Evolutionary conservation across 192 early-diverging fungal species (phyloP), one percentile per base, ranked within the genome.

Genomic region (Entophlyctis helioformis): DNA sequence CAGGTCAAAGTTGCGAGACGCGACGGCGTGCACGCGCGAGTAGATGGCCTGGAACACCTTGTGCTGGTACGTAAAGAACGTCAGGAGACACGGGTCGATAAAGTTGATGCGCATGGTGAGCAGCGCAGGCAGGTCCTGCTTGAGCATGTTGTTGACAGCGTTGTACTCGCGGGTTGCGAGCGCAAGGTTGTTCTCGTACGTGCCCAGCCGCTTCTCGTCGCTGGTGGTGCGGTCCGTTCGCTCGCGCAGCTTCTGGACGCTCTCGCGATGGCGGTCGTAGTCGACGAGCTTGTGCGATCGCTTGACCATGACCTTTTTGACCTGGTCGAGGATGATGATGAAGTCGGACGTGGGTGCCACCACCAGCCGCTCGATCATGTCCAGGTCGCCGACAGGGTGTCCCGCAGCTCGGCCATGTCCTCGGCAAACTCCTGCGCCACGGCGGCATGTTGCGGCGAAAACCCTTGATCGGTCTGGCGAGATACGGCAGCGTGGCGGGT

Each of bases 281-380:
- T 98, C 95, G 8, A 93, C 51, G 29, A 87, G 61, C 65, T 98
- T 98, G 64, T 91, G 90, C 26, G 79, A 73, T 20, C 91, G 76
- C 67, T 98, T 98, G 5, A 71, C 74, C 25, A 97, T 87, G 11
- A 85, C 72, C 54, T 80, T 84, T 57, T 80, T 76, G 31, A 97
- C 83, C 33, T 76, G 64, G 47, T 83, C 79, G 60, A 88, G 66
- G 46, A 95, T 62, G 4, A 59, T 58, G 38, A 86, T 63, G 45
- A 86, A 67, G 46, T 94, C 88, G n/a, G 58, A 51, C n/a, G 81
- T 46, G 1, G 94, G 94, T 6, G 66, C 64, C 2, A 97, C 75
- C 2, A 97, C 76, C 11, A 63, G 67, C 11, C 73, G 52, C 60
- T 97, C 94, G 35, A 97, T 63, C 3, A 65, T 49, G 36, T 59